phyloP scores from a whole-genome alignment of 306 rosid species.

The Corylus heterophylla region DNA sequence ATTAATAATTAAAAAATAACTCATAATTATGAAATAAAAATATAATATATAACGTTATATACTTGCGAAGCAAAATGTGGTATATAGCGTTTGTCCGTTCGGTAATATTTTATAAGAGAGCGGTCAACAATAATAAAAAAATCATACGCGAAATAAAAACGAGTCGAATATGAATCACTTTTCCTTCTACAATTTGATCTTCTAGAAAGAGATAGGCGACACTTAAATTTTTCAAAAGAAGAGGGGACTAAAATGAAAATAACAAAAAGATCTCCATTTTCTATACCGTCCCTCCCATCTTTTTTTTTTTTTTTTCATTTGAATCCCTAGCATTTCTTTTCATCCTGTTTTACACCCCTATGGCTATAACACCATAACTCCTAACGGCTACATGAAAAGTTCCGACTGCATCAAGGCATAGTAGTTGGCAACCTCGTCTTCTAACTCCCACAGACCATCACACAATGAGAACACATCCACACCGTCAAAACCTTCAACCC shows the following conservation, averaged over 20 bases:
- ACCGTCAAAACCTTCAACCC: conserved; percentile 25
- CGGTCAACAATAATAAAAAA: neutral
- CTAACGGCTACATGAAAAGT: conserved; percentile 54
- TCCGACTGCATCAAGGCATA: conserved; percentile 68
- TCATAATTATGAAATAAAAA: too few relatives aligned
- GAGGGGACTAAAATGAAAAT: conserved; percentile 38
- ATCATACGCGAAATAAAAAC: too few relatives aligned
- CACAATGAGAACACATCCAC: conserved; percentile 36
- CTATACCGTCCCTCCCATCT: neutral
- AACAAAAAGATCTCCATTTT: conserved; percentile 17
- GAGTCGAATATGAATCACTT: conserved; percentile 6
- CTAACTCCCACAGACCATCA: conserved; percentile 76
- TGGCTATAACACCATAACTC: too few relatives aligned
- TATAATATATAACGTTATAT: too few relatives aligned
- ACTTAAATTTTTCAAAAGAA: conserved; percentile 5
- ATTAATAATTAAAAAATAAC: too few relatives aligned
- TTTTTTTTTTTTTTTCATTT: neutral
- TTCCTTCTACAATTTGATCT: conserved; percentile 31
- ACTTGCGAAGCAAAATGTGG: too few relatives aligned
- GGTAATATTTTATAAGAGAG: too few relatives aligned
- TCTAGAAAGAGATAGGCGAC: neutral
- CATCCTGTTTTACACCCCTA: neutral
- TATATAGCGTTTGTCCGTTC: too few relatives aligned
- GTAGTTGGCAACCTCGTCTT: conserved; percentile 84
- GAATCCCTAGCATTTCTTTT: neutral